phyloP scores from a whole-genome alignment of 2,329 filamentous ascomycete species.

The Penicillium palitans region DNA sequence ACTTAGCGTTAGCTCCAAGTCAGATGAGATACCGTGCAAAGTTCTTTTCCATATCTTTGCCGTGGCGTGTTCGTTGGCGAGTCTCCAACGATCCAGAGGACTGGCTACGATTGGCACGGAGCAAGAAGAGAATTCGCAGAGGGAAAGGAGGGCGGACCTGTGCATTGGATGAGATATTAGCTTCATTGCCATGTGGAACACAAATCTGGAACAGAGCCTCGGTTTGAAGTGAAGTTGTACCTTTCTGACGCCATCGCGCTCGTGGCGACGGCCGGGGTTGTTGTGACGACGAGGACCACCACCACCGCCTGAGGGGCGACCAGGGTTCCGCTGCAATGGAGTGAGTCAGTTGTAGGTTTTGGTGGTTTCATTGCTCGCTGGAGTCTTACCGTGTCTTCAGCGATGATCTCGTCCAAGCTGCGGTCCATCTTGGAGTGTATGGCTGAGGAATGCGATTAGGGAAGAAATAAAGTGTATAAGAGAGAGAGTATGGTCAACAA shows the following conservation, averaged over 20 bases:
- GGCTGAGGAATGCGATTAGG: slow-evolving; percentile 1
- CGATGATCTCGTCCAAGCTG: slow-evolving; percentile 64
- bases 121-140: slow-evolving; percentile 40
- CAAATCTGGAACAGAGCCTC: slow-evolving; percentile 6
- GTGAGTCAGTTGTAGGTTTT: slow-evolving; percentile 19
- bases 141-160: slow-evolving; percentile 49
- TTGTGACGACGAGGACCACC: slow-evolving; percentile 35
- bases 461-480: not conserved
- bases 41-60: slow-evolving; percentile 35
- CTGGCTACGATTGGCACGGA: slow-evolving; percentile 34
- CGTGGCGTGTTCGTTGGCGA: slow-evolving; percentile 27
- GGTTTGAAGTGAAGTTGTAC: slow-evolving; percentile 46
- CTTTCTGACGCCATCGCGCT: slow-evolving; percentile 90
- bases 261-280: slow-evolving; percentile 67
- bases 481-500: not conserved
- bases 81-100: slow-evolving; percentile 28
- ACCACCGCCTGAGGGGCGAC: slow-evolving; percentile 29
- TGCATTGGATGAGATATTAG: slow-evolving; percentile 14
- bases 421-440: slow-evolving; percentile 56
- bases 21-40: slow-evolving; percentile 38
- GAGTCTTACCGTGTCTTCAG: slow-evolving; percentile 57
- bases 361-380: slow-evolving; percentile 3
- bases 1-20: slow-evolving; percentile 49
- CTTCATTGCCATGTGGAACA: not conserved
- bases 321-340: slow-evolving; percentile 25